phyloP scores from a whole-genome alignment of 2,329 filamentous ascomycete species.

The Colletotrichum phormii region DNA sequence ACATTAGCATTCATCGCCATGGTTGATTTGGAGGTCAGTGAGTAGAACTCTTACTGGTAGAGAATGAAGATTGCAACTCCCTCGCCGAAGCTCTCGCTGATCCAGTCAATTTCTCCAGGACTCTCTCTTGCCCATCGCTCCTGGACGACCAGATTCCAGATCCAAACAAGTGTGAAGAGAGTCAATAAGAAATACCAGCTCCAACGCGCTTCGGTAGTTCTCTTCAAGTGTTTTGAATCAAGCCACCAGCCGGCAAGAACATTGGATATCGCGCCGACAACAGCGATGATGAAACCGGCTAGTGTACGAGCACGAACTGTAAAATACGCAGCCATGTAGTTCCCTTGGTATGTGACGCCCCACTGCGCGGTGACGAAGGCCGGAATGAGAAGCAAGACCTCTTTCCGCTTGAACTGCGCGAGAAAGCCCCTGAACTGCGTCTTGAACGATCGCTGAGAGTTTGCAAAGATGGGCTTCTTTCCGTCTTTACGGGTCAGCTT shows the following conservation, averaged over 20 bases:
- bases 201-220: slow-evolving; percentile 27
- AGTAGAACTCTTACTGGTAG: slow-evolving; percentile 60
- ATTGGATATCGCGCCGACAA: slow-evolving; percentile 47
- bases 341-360: slow-evolving; percentile 38
- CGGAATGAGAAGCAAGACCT: slow-evolving; percentile 35
- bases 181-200: slow-evolving; percentile 30
- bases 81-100: slow-evolving; percentile 52
- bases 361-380: slow-evolving; percentile 38
- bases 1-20: not conserved
- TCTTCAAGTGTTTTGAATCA: slow-evolving; percentile 26
- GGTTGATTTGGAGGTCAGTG: slow-evolving; percentile 50
- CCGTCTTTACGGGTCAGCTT: slow-evolving; percentile 56
- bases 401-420: slow-evolving; percentile 13
- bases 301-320: slow-evolving; percentile 34
- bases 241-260: slow-evolving; percentile 33
- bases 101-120: slow-evolving; percentile 58
- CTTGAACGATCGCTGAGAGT: slow-evolving; percentile 46
- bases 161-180: slow-evolving; percentile 29
- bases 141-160: slow-evolving; percentile 31
- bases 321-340: slow-evolving; percentile 38
- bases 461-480: slow-evolving; percentile 34
- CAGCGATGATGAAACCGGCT: slow-evolving; percentile 49
- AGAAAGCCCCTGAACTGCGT: slow-evolving; percentile 21
- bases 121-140: slow-evolving; percentile 29
- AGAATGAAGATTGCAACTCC: slow-evolving; percentile 61